Evolutionary conservation across 495 filamentous ascomycete species (phyloP).

Genomic region (Penicillium arizonense): DNA sequence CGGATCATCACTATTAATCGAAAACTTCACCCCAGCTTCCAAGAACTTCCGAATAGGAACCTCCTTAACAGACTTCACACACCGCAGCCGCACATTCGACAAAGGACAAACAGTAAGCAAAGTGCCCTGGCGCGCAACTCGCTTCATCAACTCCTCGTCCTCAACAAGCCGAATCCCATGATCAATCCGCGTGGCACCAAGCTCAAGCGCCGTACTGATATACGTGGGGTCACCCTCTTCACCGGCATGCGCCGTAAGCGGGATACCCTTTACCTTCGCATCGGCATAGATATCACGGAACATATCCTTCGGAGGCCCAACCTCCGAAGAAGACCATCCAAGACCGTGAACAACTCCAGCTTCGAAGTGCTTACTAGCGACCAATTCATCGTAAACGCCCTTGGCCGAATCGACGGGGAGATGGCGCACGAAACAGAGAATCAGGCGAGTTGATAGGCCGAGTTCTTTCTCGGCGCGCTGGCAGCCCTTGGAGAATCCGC

Average conservation of each 20-base stretch:
- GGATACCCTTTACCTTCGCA: constrained; percentile 51
- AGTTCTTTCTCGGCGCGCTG: constrained; percentile 60
- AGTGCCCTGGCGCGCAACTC: constrained; percentile 53
- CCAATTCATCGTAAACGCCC: constrained; percentile 46
- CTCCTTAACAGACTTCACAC: constrained; percentile 53
- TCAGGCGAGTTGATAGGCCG: constrained; percentile 59
- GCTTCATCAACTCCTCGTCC: constrained; percentile 55
- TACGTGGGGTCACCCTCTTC: constrained; percentile 72
- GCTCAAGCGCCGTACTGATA: constrained; percentile 61
- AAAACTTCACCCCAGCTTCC: constrained; percentile 63
- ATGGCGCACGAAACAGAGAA: constrained; percentile 70
- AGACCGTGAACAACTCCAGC: constrained; percentile 57
- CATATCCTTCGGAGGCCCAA: constrained; percentile 60
- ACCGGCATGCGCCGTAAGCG: constrained; percentile 68
- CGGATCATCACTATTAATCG: constrained; percentile 75
- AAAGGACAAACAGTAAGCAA: constrained; percentile 71
- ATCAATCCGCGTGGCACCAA: constrained; percentile 63
- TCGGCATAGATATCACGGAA: constrained; percentile 58
- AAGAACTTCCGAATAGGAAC: constrained; percentile 65
- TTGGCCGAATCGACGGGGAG: constrained; percentile 55
- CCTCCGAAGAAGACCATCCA: constrained; percentile 66
- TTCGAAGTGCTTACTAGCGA: constrained; percentile 49
- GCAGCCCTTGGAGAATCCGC: constrained; percentile 58
- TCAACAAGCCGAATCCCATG: constrained; percentile 68
- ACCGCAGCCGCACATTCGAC: constrained; percentile 66